These are phyloP conservation scores for Colletotrichum coccodes DNA, from an alignment of 2,329 filamentous ascomycete species.

Conservation along the genomic window DNA sequence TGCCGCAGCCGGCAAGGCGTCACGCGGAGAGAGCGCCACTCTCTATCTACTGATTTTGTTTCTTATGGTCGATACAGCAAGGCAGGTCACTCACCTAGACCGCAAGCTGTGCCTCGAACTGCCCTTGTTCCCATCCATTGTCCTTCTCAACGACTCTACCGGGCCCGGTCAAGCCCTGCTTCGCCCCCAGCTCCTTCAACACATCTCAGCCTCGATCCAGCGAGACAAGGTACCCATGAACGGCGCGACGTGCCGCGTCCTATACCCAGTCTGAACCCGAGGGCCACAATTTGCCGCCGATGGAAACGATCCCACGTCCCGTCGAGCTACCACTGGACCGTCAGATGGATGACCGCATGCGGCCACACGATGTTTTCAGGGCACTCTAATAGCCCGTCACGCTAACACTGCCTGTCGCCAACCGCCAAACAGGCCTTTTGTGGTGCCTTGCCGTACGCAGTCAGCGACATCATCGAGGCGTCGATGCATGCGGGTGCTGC, in stretches of 20 bases:
- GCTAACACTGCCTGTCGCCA: neutral
- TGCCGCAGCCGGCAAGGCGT: neutral
- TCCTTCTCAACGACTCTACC: neutral
- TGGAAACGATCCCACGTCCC: neutral
- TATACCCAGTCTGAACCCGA: neutral
- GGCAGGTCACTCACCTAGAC: neutral
- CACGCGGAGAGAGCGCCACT: neutral
- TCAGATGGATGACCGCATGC: neutral
- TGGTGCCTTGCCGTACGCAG: neutral
- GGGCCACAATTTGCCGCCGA: neutral
- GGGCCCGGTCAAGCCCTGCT: neutral
- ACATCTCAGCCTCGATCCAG: neutral
- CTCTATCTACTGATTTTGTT: neutral
- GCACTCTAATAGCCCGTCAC: neutral
- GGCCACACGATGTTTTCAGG: neutral
- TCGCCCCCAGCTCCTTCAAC: neutral
- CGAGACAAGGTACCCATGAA: neutral
- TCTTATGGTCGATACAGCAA: neutral
- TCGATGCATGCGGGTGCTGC: constrained; percentile 6
- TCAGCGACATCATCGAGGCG: neutral
- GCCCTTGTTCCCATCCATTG: neutral
- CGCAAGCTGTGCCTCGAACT: neutral
- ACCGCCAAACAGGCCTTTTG: neutral
- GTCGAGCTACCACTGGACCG: neutral
- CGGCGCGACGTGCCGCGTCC: neutral